These are phyloP conservation scores for Alternaria brassicae DNA, from an alignment of 2,329 filamentous ascomycete species.

Conservation along the genomic window DNA sequence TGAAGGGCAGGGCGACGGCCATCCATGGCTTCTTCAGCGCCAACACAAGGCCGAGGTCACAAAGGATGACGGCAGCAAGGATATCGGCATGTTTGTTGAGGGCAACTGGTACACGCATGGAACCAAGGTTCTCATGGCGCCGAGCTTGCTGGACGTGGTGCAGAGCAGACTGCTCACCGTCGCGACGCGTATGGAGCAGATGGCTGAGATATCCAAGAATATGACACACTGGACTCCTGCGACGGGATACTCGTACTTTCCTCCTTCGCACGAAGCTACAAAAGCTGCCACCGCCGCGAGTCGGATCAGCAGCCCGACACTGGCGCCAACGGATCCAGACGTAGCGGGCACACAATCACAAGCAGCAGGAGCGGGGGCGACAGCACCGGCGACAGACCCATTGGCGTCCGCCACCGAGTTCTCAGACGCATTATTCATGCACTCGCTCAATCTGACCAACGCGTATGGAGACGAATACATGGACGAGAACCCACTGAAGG, in stretches of 20 bases:
- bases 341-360: constrained; percentile 31
- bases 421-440: constrained; percentile 47
- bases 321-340: constrained; percentile 37
- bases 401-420: constrained; percentile 33
- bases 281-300: constrained; percentile 38
- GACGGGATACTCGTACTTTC: constrained; percentile 66
- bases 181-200: constrained; percentile 62
- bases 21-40: constrained; percentile 68
- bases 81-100: constrained; percentile 60
- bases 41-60: constrained; percentile 49
- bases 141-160: constrained; percentile 65
- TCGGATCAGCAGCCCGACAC: constrained; percentile 41
- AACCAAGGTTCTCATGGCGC: constrained; percentile 67
- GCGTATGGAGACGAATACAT: constrained; percentile 67
- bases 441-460: constrained; percentile 60
- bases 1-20: constrained; percentile 61
- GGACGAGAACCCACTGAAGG: constrained; percentile 68
- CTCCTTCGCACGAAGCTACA: constrained; percentile 54
- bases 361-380: constrained; percentile 22
- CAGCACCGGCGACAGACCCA: constrained; percentile 19
- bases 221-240: constrained; percentile 66
- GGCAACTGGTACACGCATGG: constrained; percentile 68
- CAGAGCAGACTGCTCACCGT: constrained; percentile 63
- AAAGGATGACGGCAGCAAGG: constrained; percentile 45
- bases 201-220: constrained; percentile 61